Conservation (phyloP, 2,329 filamentous ascomycete genomes). For the Fusarium zealandicum region DNA sequence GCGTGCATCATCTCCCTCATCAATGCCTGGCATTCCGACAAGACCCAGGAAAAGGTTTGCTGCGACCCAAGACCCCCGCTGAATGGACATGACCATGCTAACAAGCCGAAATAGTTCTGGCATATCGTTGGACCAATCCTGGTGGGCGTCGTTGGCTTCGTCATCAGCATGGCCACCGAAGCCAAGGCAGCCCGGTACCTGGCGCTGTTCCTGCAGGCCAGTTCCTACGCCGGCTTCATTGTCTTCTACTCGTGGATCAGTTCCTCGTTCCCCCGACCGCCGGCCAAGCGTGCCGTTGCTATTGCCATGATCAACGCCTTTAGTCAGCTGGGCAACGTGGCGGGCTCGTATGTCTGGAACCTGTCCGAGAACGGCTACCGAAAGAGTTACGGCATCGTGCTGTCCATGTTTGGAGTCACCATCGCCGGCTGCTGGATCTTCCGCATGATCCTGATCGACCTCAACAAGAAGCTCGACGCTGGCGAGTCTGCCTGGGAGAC, state of each 20-base stretch:
- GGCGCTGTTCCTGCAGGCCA: conserved; percentile 66
- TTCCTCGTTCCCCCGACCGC: conserved; percentile 64
- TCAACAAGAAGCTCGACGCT: conserved; percentile 58
- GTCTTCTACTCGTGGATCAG: conserved; percentile 67
- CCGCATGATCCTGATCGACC: conserved; percentile 53
- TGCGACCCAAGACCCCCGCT: background rate
- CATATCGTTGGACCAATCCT: conserved; percentile 63
- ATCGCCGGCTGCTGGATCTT: conserved; percentile 60
- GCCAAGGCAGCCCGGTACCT: conserved; percentile 65
- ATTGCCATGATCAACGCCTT: conserved; percentile 68
- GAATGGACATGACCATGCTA: background rate
- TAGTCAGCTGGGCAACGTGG: conserved; percentile 64
- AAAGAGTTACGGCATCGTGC: conserved; percentile 70
- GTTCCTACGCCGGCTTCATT: conserved; percentile 65
- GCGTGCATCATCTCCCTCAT: conserved; percentile 63
- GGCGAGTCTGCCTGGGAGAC: conserved; percentile 51
- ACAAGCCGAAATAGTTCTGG: conserved; percentile 55
- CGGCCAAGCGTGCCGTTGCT: conserved; percentile 67
- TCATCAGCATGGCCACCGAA: conserved; percentile 66
- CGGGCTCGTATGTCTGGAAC: conserved; percentile 69
- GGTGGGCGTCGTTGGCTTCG: conserved; percentile 62
- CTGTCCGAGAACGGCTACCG: conserved; percentile 66
- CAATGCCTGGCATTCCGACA: conserved; percentile 64
- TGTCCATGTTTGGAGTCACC: conserved; percentile 68
- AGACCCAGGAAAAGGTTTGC: conserved; percentile 59